Evolutionary conservation across 2,329 filamentous ascomycete species (phyloP).

Genomic region (Neonectria faginata): DNA sequence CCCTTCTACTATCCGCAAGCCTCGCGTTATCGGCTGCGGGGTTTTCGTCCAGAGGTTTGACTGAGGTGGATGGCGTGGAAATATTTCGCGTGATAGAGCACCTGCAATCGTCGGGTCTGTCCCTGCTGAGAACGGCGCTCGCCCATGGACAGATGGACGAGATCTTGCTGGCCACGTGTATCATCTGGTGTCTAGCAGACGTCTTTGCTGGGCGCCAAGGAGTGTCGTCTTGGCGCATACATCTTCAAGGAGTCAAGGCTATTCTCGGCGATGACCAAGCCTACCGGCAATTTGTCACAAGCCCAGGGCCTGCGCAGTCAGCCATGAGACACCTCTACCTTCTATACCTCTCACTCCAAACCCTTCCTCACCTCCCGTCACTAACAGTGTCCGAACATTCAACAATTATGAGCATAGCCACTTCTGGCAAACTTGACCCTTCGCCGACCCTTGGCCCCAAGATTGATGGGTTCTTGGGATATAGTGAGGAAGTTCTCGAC

Average conservation of each 20-base stretch:
- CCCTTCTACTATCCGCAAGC: constrained; percentile 44
- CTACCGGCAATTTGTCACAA: background rate
- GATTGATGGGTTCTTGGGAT: constrained; percentile 48
- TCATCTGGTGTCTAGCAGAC: constrained; percentile 48
- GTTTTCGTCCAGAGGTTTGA: constrained; percentile 39
- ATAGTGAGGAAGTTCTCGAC: constrained; percentile 45
- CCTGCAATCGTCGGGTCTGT: constrained; percentile 41
- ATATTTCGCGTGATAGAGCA: constrained; percentile 39
- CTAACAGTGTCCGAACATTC: constrained; percentile 3
- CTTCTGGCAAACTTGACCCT: background rate
- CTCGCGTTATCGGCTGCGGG: constrained; percentile 45
- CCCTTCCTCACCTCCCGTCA: constrained; percentile 40
- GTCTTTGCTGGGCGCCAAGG: constrained; percentile 42
- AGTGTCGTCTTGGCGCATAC: constrained; percentile 40
- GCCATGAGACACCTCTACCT: constrained; percentile 46
- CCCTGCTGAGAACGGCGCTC: constrained; percentile 40
- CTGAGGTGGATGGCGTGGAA: constrained; percentile 39
- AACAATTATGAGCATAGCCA: background rate
- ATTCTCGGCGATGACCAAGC: constrained; percentile 28
- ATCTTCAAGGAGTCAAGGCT: constrained; percentile 45
- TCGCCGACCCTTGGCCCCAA: background rate
- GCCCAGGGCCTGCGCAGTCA: constrained; percentile 14
- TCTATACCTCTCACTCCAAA: constrained; percentile 45
- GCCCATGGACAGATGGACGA: constrained; percentile 40
- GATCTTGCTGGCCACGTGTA: constrained; percentile 42